phyloP scores from a whole-genome alignment of 441 rosid genomes.

The Eruca vesicaria region DNA sequence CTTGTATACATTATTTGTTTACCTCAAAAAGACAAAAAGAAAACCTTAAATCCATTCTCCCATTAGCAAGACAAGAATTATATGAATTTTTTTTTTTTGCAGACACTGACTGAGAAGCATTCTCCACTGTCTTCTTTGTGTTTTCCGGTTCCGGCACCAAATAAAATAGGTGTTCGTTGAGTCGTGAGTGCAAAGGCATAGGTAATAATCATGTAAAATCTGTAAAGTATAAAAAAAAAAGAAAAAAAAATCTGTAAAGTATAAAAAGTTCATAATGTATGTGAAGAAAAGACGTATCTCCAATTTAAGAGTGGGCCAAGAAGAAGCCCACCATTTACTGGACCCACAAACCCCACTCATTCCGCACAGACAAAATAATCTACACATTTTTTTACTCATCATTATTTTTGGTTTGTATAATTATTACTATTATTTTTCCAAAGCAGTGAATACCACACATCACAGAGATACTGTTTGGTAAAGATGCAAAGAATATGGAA shows the following conservation, averaged over 20 bases:
- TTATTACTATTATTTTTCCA: background rate
- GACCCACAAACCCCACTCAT: background rate
- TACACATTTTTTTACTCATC: background rate
- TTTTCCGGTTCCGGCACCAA: background rate
- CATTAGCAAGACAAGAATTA: background rate
- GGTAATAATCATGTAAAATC: slow-evolving; percentile 17
- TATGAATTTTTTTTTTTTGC: background rate
- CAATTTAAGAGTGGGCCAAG: slow-evolving; percentile 14
- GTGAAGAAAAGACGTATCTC: background rate
- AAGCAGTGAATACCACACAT: background rate
- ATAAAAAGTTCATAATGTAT: background rate
- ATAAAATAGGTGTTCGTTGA: background rate
- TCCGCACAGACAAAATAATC: background rate
- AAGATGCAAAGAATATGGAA: slow-evolving; percentile 10
- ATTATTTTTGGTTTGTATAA: background rate
- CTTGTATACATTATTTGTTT: background rate
- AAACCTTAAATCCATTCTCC: slow-evolving; percentile 5
- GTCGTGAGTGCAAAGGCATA: slow-evolving; percentile 6
- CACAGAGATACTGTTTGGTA: slow-evolving; percentile 1
- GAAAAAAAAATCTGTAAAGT: slow-evolving; percentile 25
- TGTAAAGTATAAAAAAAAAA: no score
- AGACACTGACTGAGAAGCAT: background rate
- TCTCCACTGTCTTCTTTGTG: background rate
- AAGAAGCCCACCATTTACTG: slow-evolving; percentile 9
- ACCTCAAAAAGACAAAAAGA: background rate